Base-by-base conservation (phyloP, 768 basidiomycete species). In the Floccularia luteovirens region DNA sequence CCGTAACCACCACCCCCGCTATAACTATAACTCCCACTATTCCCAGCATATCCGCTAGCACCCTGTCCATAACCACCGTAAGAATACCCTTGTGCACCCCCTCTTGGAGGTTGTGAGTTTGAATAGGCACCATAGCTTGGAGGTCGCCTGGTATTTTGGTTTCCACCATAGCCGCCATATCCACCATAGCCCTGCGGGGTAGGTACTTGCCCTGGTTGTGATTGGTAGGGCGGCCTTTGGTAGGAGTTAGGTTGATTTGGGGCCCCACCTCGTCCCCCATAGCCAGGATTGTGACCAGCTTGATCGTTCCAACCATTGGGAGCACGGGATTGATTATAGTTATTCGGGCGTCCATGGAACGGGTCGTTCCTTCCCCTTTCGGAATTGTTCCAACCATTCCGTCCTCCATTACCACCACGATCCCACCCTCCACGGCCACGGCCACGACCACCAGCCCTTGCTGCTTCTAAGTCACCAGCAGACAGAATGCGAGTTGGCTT, bases 401-500 rank as follows among this genome's bases (percentile, higher is more conserved):
- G 60, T 24, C 62, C 57, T 20, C 61, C 54, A 24, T 59, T 50
- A 16, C 59, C 58, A 36, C 63, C 62, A 33, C 67, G 61, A 38
- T 67, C 68, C 43, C 57, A 52, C 14, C 66, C 58, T 36, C 68
- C 63, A 7, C 72, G 68, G 14, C 75, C 74, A 25, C 78, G 69
- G 30, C 71, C 70, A 43, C 74, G 64, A 23, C 66, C 75, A 16
- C 82, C 75, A 31, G 67, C 61, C 31, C 85, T 73, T 1, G 79
- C 74, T 19, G 64, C 62, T 47, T 91, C 90, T 38, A 85, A 62
- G 55, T 99, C 96, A 21, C 66, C 63, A 2, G 78, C 57, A 8
- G 73, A 76, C 27, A 99, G 69, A 1, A 79, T 60, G 7, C 79
- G 74, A 7, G 70, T 62, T 1, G 76, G 69, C 42, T 70, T 72